phyloP scores from a whole-genome alignment of 106 monocot species.

The Phalaenopsis aphrodite region DNA sequence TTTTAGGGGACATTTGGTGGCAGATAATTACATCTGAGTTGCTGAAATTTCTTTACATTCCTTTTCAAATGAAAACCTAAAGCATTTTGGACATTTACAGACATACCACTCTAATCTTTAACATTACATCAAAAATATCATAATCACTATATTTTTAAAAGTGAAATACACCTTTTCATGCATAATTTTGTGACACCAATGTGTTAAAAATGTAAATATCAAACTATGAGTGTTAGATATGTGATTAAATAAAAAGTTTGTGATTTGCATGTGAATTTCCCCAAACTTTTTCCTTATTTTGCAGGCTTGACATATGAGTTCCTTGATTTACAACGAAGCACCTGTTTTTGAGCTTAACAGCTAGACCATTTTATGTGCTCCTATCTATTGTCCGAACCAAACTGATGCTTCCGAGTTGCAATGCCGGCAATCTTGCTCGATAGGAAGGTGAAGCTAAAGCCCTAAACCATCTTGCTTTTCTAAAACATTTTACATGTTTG shows the following conservation, averaged over 20 bases:
- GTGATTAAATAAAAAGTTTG: too few relatives aligned
- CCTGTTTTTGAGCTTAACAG: too few relatives aligned
- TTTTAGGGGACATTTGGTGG: background rate
- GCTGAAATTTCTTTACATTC: background rate
- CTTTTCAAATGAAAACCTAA: background rate
- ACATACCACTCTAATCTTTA: too few relatives aligned
- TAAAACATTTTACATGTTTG: background rate
- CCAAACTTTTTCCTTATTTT: background rate
- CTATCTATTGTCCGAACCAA: background rate
- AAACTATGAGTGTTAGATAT: too few relatives aligned
- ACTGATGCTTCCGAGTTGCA: background rate
- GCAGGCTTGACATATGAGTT: background rate
- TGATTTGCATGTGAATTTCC: too few relatives aligned
- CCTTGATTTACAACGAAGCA: background rate
- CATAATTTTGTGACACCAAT: too few relatives aligned
- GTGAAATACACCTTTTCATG: too few relatives aligned
- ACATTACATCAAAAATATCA: too few relatives aligned
- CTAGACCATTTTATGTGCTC: background rate
- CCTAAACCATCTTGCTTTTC: background rate
- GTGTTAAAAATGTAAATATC: too few relatives aligned
- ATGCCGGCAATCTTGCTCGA: background rate
- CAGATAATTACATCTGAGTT: background rate
- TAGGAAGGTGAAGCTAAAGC: background rate
- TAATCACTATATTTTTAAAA: too few relatives aligned
- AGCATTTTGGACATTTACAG: background rate